These are phyloP conservation scores for Fusarium sororula DNA, from an alignment of 2,329 filamentous ascomycete species.

Conservation along the genomic window DNA sequence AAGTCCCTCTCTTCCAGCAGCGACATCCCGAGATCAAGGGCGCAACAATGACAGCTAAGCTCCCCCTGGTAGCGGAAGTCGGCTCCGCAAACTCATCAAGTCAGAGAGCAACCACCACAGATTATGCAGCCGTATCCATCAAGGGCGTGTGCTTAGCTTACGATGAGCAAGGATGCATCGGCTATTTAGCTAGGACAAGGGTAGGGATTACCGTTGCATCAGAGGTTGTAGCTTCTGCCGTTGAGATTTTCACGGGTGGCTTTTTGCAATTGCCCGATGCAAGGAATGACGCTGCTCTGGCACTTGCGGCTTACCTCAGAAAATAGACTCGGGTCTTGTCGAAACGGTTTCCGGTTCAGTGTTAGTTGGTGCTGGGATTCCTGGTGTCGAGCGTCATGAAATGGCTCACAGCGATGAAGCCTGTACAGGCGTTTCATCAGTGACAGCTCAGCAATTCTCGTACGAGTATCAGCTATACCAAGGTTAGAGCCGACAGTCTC, in stretches of 20 bases:
- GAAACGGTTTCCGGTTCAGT: background rate
- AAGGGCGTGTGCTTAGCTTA: background rate
- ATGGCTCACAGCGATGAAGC: background rate
- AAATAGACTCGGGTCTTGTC: background rate
- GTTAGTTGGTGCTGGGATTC: background rate
- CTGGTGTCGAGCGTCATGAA: background rate
- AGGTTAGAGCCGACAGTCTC: background rate
- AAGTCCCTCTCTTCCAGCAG: no score
- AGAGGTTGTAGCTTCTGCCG: background rate
- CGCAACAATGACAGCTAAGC: background rate
- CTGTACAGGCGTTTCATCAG: background rate
- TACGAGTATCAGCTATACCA: background rate
- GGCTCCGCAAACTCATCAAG: background rate
- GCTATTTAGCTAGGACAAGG: background rate
- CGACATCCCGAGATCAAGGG: background rate
- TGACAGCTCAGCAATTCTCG: background rate
- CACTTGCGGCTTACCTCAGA: constrained; percentile 9
- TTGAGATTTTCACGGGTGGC: background rate
- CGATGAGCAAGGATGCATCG: background rate
- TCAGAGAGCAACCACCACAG: background rate
- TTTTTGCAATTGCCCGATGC: background rate
- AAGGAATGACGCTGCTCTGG: background rate
- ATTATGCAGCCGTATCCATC: background rate
- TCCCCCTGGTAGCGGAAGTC: background rate
- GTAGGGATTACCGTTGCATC: background rate